These are phyloP conservation scores for Boletus eberwhitei DNA, from an alignment of 768 basidiomycete species.

Conservation along the genomic window DNA sequence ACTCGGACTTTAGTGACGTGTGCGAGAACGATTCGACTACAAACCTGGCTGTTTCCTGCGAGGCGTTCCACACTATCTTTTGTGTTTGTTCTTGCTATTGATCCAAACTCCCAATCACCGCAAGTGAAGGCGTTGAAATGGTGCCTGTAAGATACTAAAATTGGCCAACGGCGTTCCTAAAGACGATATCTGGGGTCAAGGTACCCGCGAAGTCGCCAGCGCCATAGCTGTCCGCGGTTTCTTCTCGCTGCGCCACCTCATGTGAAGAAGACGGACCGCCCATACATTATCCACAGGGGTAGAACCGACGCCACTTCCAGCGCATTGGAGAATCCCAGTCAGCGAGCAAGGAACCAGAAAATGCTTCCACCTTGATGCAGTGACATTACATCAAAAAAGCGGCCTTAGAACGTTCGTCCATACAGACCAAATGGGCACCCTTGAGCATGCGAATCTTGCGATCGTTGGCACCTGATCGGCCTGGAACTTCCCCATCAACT, in stretches of 20 bases:
- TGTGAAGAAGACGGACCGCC: constrained; percentile 13
- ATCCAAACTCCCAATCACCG: constrained; percentile 14
- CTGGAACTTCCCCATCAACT: constrained; percentile 5
- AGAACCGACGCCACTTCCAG: constrained; percentile 18
- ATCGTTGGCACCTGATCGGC: constrained; percentile 28
- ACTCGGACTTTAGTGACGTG: constrained; percentile 8
- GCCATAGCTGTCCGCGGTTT: constrained; percentile 3
- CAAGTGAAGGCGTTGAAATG: background rate
- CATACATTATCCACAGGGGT: constrained; percentile 11
- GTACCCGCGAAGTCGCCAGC: constrained; percentile 8
- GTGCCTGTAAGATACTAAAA: background rate
- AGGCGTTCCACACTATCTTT: background rate
- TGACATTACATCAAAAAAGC: constrained; percentile 37
- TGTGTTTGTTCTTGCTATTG: constrained; percentile 2
- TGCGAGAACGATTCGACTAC: constrained; percentile 2
- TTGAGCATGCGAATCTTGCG: constrained; percentile 45
- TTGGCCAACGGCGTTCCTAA: constrained; percentile 4
- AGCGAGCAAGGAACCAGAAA: constrained; percentile 7
- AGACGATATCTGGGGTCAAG: constrained; percentile 6
- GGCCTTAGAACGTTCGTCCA: constrained; percentile 48
- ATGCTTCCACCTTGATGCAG: constrained; percentile 16
- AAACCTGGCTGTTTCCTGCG: constrained; percentile 6
- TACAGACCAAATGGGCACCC: constrained; percentile 44
- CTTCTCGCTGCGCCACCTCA: constrained; percentile 12
- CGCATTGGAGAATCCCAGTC: constrained; percentile 19